phyloP scores from a whole-genome alignment of 106 monocot genomes.

The Phalaenopsis equestris region DNA sequence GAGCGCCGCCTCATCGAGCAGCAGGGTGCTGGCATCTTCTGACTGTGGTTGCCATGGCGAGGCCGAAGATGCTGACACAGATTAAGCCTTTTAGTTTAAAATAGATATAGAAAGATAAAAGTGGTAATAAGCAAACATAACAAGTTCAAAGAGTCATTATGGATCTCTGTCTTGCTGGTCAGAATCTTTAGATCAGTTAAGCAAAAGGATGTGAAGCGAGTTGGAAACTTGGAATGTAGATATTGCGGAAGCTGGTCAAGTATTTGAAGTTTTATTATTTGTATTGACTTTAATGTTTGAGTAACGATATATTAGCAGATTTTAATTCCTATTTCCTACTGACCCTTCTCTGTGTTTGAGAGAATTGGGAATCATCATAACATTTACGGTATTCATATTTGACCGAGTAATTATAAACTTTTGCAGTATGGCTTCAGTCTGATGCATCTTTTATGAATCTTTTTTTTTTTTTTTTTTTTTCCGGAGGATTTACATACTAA shows the following conservation, averaged over 20 bases:
- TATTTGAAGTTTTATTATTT: neutral
- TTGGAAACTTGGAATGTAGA: conserved; percentile 6
- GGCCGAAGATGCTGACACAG: neutral
- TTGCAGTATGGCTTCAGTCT: too few species aligned
- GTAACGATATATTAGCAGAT: too few species aligned
- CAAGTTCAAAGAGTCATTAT: neutral
- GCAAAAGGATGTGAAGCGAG: neutral
- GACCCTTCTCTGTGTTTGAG: too few species aligned
- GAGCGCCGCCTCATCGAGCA: neutral
- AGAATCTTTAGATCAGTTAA: neutral
- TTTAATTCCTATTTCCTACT: too few species aligned
- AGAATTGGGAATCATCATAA: too few species aligned
- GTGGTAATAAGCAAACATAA: neutral
- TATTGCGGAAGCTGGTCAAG: neutral
- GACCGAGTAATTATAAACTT: too few species aligned
- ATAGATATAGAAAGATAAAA: neutral
- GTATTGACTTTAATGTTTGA: neutral
- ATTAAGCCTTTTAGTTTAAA: neutral
- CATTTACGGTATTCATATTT: too few species aligned
- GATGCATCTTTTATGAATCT: too few species aligned
- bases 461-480: too few species aligned
- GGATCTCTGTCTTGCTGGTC: neutral
- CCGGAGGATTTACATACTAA: too few species aligned
- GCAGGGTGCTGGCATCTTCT: neutral
- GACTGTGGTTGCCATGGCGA: too few species aligned